phyloP scores from a whole-genome alignment of 2,329 filamentous ascomycete species.

The Aotearoamyces nothofagi region DNA sequence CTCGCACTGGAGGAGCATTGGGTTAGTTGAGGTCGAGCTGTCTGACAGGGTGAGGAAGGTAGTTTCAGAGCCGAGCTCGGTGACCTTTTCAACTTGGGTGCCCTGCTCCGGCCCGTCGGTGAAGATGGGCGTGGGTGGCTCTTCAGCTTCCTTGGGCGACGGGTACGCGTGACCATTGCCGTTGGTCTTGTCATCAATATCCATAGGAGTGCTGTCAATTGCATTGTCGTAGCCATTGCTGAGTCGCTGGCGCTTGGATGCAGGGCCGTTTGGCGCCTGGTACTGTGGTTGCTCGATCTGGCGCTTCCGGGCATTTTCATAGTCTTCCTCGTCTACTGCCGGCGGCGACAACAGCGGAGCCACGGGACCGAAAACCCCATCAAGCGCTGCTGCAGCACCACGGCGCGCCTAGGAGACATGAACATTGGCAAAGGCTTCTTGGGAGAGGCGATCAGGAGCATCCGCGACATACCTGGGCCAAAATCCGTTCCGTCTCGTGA shows the following conservation, averaged over 20 bases:
- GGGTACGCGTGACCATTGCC: slow-evolving; percentile 45
- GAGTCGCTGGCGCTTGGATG: slow-evolving; percentile 39
- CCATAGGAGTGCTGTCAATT: slow-evolving; percentile 41
- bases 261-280: slow-evolving; percentile 38
- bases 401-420: slow-evolving; percentile 5
- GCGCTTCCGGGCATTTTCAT: slow-evolving; percentile 17
- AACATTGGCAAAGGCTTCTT: slow-evolving; percentile 3
- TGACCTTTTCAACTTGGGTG: slow-evolving; percentile 48
- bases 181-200: slow-evolving; percentile 34
- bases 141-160: slow-evolving; percentile 38
- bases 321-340: slow-evolving; percentile 13
- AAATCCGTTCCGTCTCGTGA: slow-evolving; percentile 40
- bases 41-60: slow-evolving; percentile 39
- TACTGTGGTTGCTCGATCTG: slow-evolving; percentile 16
- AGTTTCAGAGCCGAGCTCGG: slow-evolving; percentile 43
- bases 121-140: slow-evolving; percentile 33
- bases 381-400: slow-evolving; percentile 7
- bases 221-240: slow-evolving; percentile 48
- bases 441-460: not conserved
- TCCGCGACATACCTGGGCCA: slow-evolving; percentile 11
- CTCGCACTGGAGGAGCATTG: slow-evolving; percentile 52
- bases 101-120: slow-evolving; percentile 49
- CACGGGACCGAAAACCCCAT: slow-evolving; percentile 19
- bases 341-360: slow-evolving; percentile 11
- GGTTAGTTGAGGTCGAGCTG: slow-evolving; percentile 28